Conservation (phyloP, 2,329 filamentous ascomycete species). For the Coniochaeta ligniaria region DNA sequence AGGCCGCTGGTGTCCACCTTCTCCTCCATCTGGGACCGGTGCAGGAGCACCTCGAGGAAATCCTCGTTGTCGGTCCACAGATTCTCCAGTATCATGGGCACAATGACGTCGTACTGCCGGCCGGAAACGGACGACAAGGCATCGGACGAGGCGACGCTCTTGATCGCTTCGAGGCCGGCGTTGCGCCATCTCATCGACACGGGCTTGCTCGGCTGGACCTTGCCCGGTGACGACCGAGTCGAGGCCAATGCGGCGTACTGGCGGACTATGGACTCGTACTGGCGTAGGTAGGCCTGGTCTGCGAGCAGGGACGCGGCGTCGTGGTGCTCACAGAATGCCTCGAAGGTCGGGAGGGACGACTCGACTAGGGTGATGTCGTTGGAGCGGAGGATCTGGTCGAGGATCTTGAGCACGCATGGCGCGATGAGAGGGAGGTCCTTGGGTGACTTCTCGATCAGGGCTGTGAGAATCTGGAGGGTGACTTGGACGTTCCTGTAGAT, state of each 20-base stretch:
- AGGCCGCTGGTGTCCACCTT: conserved; percentile 59
- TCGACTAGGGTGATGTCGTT: conserved; percentile 90
- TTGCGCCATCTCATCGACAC: conserved; percentile 73
- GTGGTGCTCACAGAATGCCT: conserved; percentile 82
- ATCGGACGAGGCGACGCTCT: conserved; percentile 73
- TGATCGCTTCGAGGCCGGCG: conserved; percentile 69
- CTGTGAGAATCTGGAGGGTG: conserved; percentile 84
- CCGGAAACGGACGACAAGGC: conserved; percentile 67
- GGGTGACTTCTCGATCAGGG: conserved; percentile 86
- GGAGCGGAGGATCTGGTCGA: conserved; percentile 75
- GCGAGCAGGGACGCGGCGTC: conserved; percentile 79
- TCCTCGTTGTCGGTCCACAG: conserved; percentile 69
- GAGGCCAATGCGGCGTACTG: conserved; percentile 77
- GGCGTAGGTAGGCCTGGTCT: conserved; percentile 73
- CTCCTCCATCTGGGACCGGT: conserved; percentile 61
- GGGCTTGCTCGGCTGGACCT: conserved; percentile 57
- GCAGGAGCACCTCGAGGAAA: conserved; percentile 60
- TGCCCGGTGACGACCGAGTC: conserved; percentile 44
- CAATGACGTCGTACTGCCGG: conserved; percentile 68
- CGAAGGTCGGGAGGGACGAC: conserved; percentile 78
- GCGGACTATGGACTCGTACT: conserved; percentile 76
- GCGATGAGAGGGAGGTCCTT: conserved; percentile 88
- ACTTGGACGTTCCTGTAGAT: conserved; percentile 79
- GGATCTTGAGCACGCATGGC: conserved; percentile 73
- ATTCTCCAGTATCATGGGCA: conserved; percentile 83